Percentiles rank a stretch among this genome's conserved stretches.
Conservation (phyloP, 805 yeast genomes). For the Pichia cabralensis region DNA sequence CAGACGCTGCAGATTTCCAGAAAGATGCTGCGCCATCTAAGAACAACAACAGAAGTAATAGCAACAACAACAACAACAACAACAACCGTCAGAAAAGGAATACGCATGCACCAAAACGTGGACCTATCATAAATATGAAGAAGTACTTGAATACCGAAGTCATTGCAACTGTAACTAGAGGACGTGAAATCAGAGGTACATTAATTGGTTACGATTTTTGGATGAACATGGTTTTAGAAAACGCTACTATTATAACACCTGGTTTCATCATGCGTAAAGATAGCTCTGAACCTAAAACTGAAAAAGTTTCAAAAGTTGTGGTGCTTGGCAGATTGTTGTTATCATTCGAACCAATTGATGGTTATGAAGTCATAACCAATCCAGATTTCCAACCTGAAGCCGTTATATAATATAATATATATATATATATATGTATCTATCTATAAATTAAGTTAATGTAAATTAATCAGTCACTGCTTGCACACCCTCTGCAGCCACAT, state of each 20-base stretch:
- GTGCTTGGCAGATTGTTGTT: constrained; percentile 77
- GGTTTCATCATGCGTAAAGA: constrained; percentile 24
- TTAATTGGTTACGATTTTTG: constrained; percentile 79
- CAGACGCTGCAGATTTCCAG: no score
- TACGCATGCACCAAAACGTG: constrained; percentile 68
- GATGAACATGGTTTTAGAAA: constrained; percentile 69
- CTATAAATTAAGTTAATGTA: not conserved
- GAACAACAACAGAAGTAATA: not conserved
- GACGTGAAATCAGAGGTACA: constrained; percentile 65
- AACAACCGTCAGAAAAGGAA: constrained; percentile 6
- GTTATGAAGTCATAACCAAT: constrained; percentile 54
- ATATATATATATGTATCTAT: not conserved
- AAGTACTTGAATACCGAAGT: constrained; percentile 66
- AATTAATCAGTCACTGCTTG: constrained; percentile 49
- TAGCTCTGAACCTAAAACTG: constrained; percentile 43
- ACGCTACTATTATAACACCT: constrained; percentile 53
- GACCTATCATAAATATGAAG: constrained; percentile 74
- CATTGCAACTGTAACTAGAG: constrained; percentile 75
- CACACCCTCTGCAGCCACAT: constrained; percentile 83
- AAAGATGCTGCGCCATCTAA: not conserved
- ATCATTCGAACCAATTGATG: constrained; percentile 65
- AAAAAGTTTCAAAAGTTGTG: constrained; percentile 46
- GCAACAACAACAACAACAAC: constrained; percentile 3
- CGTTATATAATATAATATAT: constrained; percentile 4
- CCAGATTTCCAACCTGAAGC: constrained; percentile 3